phyloP scores from a whole-genome alignment of 129 eudicot genomes.

The Helichrysum umbraculigerum region DNA sequence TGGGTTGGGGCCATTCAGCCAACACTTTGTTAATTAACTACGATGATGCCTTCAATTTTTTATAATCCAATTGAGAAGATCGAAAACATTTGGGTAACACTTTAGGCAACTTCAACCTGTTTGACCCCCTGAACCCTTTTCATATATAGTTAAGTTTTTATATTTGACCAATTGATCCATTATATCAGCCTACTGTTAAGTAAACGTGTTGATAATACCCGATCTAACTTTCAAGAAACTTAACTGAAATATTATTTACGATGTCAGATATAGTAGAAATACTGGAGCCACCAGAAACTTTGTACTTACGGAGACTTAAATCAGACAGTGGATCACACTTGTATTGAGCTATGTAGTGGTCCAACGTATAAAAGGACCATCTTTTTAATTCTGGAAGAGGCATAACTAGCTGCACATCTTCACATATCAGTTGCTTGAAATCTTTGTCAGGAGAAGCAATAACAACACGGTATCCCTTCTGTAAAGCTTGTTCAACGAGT shows the following conservation, averaged over 20 bases:
- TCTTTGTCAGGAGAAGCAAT: constrained; percentile 98
- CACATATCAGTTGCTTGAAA: constrained; percentile 87
- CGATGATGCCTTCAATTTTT: background rate
- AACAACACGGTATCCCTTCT: constrained; percentile 64
- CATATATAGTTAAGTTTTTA: background rate
- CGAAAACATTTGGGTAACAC: background rate
- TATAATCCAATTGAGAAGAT: background rate
- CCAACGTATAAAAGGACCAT: constrained; percentile 95
- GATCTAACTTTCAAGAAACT: background rate
- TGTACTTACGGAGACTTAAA: constrained; percentile 78
- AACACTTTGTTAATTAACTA: no score
- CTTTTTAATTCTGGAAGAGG: constrained; percentile 73
- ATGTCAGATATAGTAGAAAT: background rate
- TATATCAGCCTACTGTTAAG: background rate
- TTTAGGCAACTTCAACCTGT: background rate
- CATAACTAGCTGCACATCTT: constrained; percentile 86
- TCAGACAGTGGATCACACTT: constrained; percentile 79
- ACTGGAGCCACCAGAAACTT: background rate
- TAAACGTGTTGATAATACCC: background rate
- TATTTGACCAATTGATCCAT: background rate
- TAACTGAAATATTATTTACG: background rate
- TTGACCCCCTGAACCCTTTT: background rate
- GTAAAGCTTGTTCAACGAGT: constrained; percentile 68
- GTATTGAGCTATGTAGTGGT: constrained; percentile 88
- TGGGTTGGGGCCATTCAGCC: no score